phyloP scores from a whole-genome alignment of 1,284 basidiomycete genomes.

The Leucocoprinus gongylophorus region DNA sequence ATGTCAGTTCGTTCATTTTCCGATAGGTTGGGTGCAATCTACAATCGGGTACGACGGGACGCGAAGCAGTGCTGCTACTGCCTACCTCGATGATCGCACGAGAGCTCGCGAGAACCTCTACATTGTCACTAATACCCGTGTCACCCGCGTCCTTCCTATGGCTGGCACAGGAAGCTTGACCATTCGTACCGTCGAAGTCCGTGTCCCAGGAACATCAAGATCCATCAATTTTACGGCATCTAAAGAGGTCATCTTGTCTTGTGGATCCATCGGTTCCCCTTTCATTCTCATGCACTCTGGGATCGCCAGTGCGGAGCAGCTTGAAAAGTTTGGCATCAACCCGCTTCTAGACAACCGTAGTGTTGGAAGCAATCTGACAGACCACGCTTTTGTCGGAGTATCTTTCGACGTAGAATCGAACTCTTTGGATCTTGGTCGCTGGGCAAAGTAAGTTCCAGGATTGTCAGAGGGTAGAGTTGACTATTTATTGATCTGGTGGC shows the following conservation, averaged over 20 bases:
- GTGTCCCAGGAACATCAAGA: neutral
- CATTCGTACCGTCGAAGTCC: constrained; percentile 4
- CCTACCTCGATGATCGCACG: constrained; percentile 29
- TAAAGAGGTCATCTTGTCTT: constrained; percentile 22
- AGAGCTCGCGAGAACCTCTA: constrained; percentile 29
- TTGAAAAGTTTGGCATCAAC: constrained; percentile 17
- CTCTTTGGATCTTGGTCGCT: constrained; percentile 5
- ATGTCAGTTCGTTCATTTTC: neutral
- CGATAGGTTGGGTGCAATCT: constrained; percentile 14
- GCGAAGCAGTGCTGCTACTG: constrained; percentile 30
- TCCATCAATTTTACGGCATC: constrained; percentile 15
- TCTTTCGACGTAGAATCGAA: neutral
- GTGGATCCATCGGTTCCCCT: constrained; percentile 20
- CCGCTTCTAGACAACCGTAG: constrained; percentile 28
- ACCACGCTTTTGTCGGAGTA: constrained; percentile 18
- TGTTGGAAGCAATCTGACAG: constrained; percentile 38
- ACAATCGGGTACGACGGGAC: constrained; percentile 23
- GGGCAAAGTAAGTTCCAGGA: neutral
- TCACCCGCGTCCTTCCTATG: constrained; percentile 7
- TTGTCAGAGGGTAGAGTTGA: neutral
- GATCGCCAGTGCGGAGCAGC: constrained; percentile 14
- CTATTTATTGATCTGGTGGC: neutral
- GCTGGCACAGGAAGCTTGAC: neutral
- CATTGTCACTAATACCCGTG: constrained; percentile 25
- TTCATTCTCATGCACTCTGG: constrained; percentile 23